A percentile compares a stretch with the other conserved stretches of the same genome.
Evolutionary conservation across 2,329 filamentous ascomycete species (phyloP).

Genomic region (Ophiostoma quercus): DNA sequence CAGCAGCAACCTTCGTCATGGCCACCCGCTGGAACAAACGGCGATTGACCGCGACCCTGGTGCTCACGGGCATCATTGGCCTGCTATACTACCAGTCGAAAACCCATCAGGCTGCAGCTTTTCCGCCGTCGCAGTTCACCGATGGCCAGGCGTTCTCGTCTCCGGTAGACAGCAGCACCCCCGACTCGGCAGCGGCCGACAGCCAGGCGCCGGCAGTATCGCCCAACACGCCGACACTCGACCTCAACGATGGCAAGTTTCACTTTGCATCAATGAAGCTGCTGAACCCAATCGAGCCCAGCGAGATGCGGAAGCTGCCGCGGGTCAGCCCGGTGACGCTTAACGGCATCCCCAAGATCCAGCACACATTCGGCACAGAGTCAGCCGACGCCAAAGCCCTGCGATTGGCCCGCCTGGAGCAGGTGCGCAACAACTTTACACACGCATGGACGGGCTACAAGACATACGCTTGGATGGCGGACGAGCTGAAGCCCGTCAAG

Average conservation of each 20-base stretch:
- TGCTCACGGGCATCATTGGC: slow-evolving; percentile 21
- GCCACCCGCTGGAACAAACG: slow-evolving; percentile 25
- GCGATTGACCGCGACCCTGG: slow-evolving; percentile 22
- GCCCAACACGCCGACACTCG: not conserved
- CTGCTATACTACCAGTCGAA: slow-evolving; percentile 24
- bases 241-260: slow-evolving; percentile 24
- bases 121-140: not conserved
- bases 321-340: slow-evolving; percentile 17
- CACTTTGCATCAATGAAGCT: slow-evolving; percentile 25
- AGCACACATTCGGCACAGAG: slow-evolving; percentile 38
- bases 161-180: not conserved
- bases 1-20: slow-evolving; percentile 18
- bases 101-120: not conserved
- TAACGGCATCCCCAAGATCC: slow-evolving; percentile 34
- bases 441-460: slow-evolving; percentile 59
- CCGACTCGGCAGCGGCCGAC: not conserved
- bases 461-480: slow-evolving; percentile 57
- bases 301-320: slow-evolving; percentile 23
- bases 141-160: not conserved
- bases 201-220: not conserved
- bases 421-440: slow-evolving; percentile 47
- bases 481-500: slow-evolving; percentile 57
- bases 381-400: slow-evolving; percentile 33
- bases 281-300: slow-evolving; percentile 24
- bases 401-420: slow-evolving; percentile 39